Base-by-base conservation (phyloP, 768 basidiomycete species). In the Auricularia sp. region DNA sequence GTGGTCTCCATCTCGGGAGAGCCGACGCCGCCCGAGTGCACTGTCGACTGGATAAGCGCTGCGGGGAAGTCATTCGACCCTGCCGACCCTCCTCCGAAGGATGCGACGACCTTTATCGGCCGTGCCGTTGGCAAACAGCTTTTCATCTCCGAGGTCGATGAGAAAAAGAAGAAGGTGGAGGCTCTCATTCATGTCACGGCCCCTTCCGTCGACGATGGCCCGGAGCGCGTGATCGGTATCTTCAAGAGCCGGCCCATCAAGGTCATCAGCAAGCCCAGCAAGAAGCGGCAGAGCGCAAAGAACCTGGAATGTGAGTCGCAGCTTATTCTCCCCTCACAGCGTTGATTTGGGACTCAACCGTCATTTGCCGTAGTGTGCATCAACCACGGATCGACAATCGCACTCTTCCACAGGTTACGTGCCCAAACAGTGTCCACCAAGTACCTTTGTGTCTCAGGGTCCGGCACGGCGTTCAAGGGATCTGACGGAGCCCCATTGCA, bases 181-280 rank as follows among this genome's bases (percentile, higher is more conserved):
- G 94, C 95, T 3, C 80, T 93, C 43, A 93, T 98, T 68, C 92
- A 88, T 76, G 87, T 94, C 74, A 87, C 85, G 69, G 90, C 91
- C 43, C 86, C 88, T 7, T 82, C 84, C 16, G 84, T 85, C 61
- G 90, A 91, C 61, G 88, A 91, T 66, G 88, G 90, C 72, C 84
- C 86, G 64, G 90, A 93, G 72, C 83, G 88, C 44, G 80, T 93
- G 42, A 86, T 98, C 69, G 95, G 95, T 23, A 83, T 85, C 21
- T 98, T 98, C 78, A 88, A 91, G 54, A 92, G 91, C 68, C 87
- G 90, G 58, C 87, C 94, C n/a, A 98, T 98, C 81, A 95, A 94
- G 75, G 92, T 98, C 71, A 98, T 98, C 77, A 93, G 90, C 77
- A 98, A 98, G 75, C 96, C 96, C 3, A 93, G 91, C 78, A 97